Base-by-base conservation (phyloP, 176 grass and related monocot genomes). In the Raddia distichophylla region DNA sequence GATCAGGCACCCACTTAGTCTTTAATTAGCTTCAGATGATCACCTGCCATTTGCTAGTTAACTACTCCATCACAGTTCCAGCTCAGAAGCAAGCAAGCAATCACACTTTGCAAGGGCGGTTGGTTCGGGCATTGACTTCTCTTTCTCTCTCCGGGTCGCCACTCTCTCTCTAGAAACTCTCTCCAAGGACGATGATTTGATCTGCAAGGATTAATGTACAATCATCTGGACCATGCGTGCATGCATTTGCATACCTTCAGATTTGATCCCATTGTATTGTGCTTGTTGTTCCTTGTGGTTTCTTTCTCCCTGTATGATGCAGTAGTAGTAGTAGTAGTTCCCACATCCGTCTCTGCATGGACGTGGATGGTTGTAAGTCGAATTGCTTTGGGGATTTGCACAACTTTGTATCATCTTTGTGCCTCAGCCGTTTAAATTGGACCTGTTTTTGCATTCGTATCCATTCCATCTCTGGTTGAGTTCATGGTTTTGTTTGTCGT, bases 101-200 rank as follows among this genome's bases (percentile, higher is more conserved):
- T 27, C 27, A 27, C 91, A 86, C 87, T 12, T 61, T 78, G 91
- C 91, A 91, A 91, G 87, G 84, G 87, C 71, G 76, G 89, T 94
- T 97, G 94, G 91, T 97, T 97, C 91, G 94, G 94, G 94, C 81
- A 97, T 97, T 97, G 94, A 97, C 94, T 93, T 85, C 48, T 74
- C 60, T 83, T 74, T 83, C n/a, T 83, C 42, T 47, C 76, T 89
- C 77, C 10, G 69, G 48, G 34, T 60, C 72, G 83, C 83, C 87
- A 82, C n/a, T 87, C 90, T 84, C 85, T 85, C 80, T 70, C 70
- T 61, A 56, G 60, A n/a, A 3, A 1, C 44, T 67, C 82, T 67
- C 82, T 64, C 49, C 14, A 73, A 62, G 80, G 49, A 74, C 22
- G 46, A 82, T 81, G 16, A 3, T 16, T 74, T 43, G 32, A 73